Conservation (phyloP, 2,329 filamentous ascomycete genomes). For the Dothiorella sarmentorum region DNA sequence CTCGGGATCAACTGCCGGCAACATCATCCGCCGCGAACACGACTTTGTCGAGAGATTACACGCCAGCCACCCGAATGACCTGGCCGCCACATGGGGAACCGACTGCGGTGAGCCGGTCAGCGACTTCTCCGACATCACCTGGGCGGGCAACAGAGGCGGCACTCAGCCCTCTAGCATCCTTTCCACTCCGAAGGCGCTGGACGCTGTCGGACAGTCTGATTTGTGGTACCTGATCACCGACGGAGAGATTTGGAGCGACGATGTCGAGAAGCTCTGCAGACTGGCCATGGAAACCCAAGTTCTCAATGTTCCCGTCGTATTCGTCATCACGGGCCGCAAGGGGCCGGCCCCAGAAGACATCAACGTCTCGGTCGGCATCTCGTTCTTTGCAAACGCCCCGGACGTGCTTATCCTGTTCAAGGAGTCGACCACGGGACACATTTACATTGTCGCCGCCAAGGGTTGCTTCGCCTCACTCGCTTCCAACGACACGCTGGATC, state of each 20-base stretch:
- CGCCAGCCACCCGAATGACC: conserved; percentile 14
- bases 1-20: conserved; percentile 28
- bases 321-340: conserved; percentile 26
- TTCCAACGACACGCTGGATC: conserved; percentile 19
- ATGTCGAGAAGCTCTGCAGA: conserved; percentile 26
- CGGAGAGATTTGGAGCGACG: conserved; percentile 26
- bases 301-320: conserved; percentile 26
- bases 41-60: conserved; percentile 24
- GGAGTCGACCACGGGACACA: conserved; percentile 22
- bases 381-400: conserved; percentile 31
- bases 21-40: conserved; percentile 23
- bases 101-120: conserved; percentile 23
- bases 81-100: conserved; percentile 26
- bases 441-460: conserved; percentile 32
- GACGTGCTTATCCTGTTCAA: conserved; percentile 34
- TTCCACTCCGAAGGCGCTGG: conserved; percentile 20
- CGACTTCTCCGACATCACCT: conserved; percentile 13
- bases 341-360: conserved; percentile 23
- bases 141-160: conserved; percentile 22
- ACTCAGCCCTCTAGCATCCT: conserved; percentile 27
- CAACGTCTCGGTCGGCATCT: conserved; percentile 34
- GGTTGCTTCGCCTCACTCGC: conserved; percentile 29
- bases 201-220: conserved; percentile 26
- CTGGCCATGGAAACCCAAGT: conserved; percentile 24
- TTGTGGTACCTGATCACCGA: conserved; percentile 34